Evolutionary conservation across 164 flowering plant species (phyloP), one percentile per base, ranked within the genome.

Genomic region (Umbilicus rupestris): DNA sequence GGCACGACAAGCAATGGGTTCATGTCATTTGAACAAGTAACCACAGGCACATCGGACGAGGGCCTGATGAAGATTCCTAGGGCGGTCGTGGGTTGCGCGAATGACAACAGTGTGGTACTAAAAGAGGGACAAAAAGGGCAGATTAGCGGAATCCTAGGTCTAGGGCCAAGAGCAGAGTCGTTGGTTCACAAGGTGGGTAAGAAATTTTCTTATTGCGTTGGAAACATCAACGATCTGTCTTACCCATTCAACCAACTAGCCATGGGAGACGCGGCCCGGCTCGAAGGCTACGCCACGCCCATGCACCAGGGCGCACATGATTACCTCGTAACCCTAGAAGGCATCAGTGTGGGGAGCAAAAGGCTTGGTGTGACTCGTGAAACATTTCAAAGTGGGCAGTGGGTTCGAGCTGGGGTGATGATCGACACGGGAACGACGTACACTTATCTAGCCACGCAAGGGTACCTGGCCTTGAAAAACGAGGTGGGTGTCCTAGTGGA

Each of bases 141-240:
- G n/a, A 11, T 6, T 6, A 60, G 31, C 8, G 80, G 80, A 0
- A 30, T 80, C 1, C 33, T 80, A 0, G 83, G 80, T 5, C 74
- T 75, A 5, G 76, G 73, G 3, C 22, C 12, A 2, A 5, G 44
- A n/a, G 74, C 79, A 2, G 19, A 35, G 6, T 35, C 65, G 8
- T 16, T 79, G 37, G 63, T 39, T 0, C 52, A 39, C 17, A 65
- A 46, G 19, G 22, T 74, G 1, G 80, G 74, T 0, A 17, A 28
- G 11, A 68, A 52, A 14, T 79, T 79, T 65, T 79, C 82, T 0
- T 74, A 76, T 19, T 79, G 78, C 64, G 63, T 79, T 22, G 82
- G 78, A 6, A 68, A 28, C 30, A 3, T 70, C 1, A 19, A 20
- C 0, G 73, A 74, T 62, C 70, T 71, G 1, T 1, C 42, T 1